Evolutionary conservation across 208 protist species (phyloP), one percentile per base, ranked within the genome.

Genomic region (Wallacemonas sp.): DNA sequence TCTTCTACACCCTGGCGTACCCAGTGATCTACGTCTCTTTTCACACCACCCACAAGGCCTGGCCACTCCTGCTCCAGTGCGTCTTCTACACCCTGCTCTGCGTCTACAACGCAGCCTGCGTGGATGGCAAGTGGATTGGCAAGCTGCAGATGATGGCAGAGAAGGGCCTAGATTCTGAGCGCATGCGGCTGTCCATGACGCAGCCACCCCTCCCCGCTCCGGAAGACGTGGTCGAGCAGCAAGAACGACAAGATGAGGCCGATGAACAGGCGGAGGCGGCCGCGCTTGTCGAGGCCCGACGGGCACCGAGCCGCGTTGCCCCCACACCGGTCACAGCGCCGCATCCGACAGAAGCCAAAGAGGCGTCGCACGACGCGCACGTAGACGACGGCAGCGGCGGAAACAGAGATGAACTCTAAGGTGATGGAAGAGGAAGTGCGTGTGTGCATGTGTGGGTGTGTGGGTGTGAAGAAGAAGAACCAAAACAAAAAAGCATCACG

Each of bases 61-160:
- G 72, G 75, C 78, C 85, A 57, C 44, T 91, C 41, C 67, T 83
- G 22, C 42, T 77, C 41, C 74, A 72, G 57, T 29, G 80, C n/a
- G 29, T 76, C 7, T 3, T 52, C 7, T 91, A 79, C 45, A 50
- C 67, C n/a, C 41, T 74, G 8, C 41, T 88, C 4, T 75, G 74
- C 50, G 67, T 88, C 14, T 84, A 88, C 68, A 80, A 87, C 61
- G 85, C 85, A 7, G 81, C 81, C 18, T 71, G 36, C 39, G 67
- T 84, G 59, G 78, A 83, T 54, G 74, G 69, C 45, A 79, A 80
- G 66, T 86, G 80, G 77, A 77, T 87, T 31, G 12, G 57, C 52
- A 84, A 87, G 57, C 65, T 90, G 32, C 79, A 90, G 67, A 38
- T 67, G 44, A 66, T 77, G 66, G 67, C 78, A 23, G 20, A 70